A percentile compares a stretch with the other conserved stretches of the same genome.
Evolutionary conservation across 2,329 filamentous ascomycete genomes (phyloP).

Genomic region (Hypoxylon sp.): DNA sequence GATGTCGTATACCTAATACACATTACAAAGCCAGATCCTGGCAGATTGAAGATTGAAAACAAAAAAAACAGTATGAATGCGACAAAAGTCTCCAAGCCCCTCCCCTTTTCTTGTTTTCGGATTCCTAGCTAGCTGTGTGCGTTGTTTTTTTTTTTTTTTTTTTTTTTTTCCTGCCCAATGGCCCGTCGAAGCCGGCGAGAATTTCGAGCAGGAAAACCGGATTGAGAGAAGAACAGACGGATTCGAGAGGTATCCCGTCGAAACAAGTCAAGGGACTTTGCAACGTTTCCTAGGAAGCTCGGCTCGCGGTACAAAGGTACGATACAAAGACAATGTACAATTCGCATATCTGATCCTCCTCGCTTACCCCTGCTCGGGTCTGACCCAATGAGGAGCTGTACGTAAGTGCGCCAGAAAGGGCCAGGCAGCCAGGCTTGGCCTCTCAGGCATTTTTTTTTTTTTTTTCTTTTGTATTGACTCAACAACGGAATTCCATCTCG

Average conservation of each 20-base stretch:
- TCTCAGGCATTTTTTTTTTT: not conserved
- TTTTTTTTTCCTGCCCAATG: too few relatives aligned
- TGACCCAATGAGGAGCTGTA: not conserved
- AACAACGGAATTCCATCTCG: too few relatives aligned
- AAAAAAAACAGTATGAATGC: not conserved
- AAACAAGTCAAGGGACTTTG: not conserved
- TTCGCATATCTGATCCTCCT: not conserved
- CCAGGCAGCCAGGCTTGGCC: not conserved
- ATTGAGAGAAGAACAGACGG: not conserved
- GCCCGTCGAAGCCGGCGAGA: not conserved
- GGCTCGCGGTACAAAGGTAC: not conserved
- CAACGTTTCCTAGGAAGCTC: too few relatives aligned
- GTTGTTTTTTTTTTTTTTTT: too few relatives aligned
- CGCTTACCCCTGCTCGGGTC: constrained; percentile 19
- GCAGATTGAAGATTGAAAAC: not conserved
- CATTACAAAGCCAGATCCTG: not conserved
- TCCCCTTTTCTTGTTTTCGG: not conserved
- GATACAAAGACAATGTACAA: not conserved
- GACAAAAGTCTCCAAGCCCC: not conserved
- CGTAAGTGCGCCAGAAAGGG: not conserved
- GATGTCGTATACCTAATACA: too few relatives aligned
- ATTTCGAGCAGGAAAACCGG: not conserved
- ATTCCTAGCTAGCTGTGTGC: not conserved
- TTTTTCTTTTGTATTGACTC: too few relatives aligned
- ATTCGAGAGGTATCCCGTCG: constrained; percentile 6